Evolutionary conservation across 305 asterid species (phyloP).

Genomic region (Fraxinus paxiana): DNA sequence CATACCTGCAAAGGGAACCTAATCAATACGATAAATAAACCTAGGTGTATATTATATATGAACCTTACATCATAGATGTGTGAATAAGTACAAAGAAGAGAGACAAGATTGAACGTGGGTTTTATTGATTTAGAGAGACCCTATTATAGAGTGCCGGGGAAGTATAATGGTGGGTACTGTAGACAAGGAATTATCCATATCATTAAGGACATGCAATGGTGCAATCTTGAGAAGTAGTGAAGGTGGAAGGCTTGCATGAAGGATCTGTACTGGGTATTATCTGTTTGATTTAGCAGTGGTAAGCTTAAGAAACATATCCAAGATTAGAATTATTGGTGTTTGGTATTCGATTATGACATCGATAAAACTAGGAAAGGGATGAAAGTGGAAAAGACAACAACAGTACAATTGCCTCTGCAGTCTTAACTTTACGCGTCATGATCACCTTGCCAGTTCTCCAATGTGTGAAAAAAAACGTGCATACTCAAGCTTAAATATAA

Average conservation of each 20-base stretch:
- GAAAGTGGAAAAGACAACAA: neutral
- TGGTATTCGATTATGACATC: neutral
- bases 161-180: neutral
- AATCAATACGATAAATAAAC: neutral
- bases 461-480: neutral
- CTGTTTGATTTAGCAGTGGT: neutral
- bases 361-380: neutral
- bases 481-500: neutral
- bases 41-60: neutral
- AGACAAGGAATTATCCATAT: neutral
- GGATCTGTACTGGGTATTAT: neutral
- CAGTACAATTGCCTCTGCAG: neutral
- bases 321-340: neutral
- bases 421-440: neutral
- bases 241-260: neutral
- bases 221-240: neutral
- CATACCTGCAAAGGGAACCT: constrained; percentile 52
- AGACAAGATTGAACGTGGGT: neutral
- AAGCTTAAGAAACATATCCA: neutral
- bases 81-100: neutral
- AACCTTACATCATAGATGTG: neutral
- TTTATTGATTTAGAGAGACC: neutral
- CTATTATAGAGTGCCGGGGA: neutral
- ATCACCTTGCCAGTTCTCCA: neutral
- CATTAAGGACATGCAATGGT: neutral